These are phyloP conservation scores for Phyllosticta citriasiana DNA, from an alignment of 2,329 filamentous ascomycete genomes.

Conservation along the genomic window DNA sequence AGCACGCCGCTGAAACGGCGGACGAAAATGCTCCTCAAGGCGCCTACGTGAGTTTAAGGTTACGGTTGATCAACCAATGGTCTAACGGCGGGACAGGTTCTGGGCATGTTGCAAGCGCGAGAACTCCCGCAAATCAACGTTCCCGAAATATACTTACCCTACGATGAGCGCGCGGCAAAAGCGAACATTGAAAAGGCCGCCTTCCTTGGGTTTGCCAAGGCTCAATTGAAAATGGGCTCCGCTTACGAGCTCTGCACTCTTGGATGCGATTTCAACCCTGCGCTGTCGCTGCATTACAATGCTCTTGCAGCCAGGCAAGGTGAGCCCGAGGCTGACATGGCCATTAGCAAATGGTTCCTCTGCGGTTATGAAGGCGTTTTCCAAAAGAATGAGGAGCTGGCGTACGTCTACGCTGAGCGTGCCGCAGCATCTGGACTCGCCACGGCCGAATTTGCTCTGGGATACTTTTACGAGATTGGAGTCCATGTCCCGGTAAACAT, in stretches of 20 bases:
- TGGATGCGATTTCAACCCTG: conserved; percentile 88
- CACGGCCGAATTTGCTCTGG: conserved; percentile 92
- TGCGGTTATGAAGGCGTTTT: conserved; percentile 91
- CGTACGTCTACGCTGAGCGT: conserved; percentile 81
- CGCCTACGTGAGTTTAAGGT: conserved; percentile 51
- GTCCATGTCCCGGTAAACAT: conserved; percentile 82
- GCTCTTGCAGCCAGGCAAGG: conserved; percentile 85
- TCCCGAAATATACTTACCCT: conserved; percentile 60
- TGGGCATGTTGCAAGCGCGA: conserved; percentile 85
- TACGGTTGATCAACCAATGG: conserved; percentile 18
- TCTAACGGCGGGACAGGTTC: conserved; percentile 39
- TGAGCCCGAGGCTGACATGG: conserved; percentile 86
- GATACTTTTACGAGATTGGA: conserved; percentile 95
- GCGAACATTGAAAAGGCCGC: conserved; percentile 94
- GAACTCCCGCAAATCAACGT: conserved; percentile 86
- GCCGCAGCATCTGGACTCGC: conserved; percentile 73
- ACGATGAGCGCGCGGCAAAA: conserved; percentile 62
- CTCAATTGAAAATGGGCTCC: conserved; percentile 93
- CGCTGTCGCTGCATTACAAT: conserved; percentile 90
- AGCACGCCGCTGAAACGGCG: conserved; percentile 69
- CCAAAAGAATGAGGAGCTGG: conserved; percentile 88
- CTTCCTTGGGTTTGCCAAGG: conserved; percentile 90
- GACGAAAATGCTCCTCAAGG: conserved; percentile 97
- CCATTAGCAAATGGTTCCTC: conserved; percentile 96
- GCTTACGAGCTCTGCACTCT: conserved; percentile 91